phyloP scores from a whole-genome alignment of 192 early-diverging fungal species.

The Entomortierella beljakovae region DNA sequence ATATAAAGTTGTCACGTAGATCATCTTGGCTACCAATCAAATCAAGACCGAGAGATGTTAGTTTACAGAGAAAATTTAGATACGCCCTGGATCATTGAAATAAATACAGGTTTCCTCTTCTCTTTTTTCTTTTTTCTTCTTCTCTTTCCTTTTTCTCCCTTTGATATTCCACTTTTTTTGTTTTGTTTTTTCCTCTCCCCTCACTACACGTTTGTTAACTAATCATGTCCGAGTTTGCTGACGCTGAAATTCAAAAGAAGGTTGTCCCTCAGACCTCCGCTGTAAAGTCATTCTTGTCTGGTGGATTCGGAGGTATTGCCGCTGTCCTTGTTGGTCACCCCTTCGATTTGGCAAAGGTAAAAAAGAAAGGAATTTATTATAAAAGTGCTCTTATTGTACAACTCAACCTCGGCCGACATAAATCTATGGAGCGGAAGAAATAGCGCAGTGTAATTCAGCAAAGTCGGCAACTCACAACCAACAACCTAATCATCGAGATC shows the following conservation, averaged over 20 bases:
- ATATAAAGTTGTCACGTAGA: too few relatives aligned
- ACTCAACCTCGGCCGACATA: too few relatives aligned
- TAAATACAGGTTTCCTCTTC: not conserved
- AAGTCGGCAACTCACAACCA: too few relatives aligned
- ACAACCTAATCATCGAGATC: too few relatives aligned
- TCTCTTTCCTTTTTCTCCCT: not conserved
- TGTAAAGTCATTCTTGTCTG: slow-evolving; percentile 91
- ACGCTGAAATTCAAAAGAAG: slow-evolving; percentile 12
- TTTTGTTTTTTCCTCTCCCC: not conserved
- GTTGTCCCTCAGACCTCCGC: slow-evolving; percentile 56
- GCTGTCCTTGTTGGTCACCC: slow-evolving; percentile 70
- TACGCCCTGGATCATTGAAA: not conserved
- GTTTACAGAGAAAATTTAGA: not conserved
- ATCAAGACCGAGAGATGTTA: slow-evolving; percentile 18
- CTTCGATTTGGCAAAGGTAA: slow-evolving; percentile 88
- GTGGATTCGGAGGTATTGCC: slow-evolving; percentile 82
- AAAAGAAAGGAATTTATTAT: not conserved
- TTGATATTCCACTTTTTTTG: not conserved
- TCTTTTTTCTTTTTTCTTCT: slow-evolving; percentile 10
- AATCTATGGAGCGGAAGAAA: too few relatives aligned
- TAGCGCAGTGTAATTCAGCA: too few relatives aligned
- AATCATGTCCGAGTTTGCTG: slow-evolving; percentile 41
- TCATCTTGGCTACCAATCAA: slow-evolving; percentile 27
- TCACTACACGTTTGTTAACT: slow-evolving; percentile 14
- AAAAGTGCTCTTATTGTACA: too few relatives aligned